Base-by-base conservation (phyloP, 2,329 filamentous ascomycete species). In the Pestalotiopsis sp. region DNA sequence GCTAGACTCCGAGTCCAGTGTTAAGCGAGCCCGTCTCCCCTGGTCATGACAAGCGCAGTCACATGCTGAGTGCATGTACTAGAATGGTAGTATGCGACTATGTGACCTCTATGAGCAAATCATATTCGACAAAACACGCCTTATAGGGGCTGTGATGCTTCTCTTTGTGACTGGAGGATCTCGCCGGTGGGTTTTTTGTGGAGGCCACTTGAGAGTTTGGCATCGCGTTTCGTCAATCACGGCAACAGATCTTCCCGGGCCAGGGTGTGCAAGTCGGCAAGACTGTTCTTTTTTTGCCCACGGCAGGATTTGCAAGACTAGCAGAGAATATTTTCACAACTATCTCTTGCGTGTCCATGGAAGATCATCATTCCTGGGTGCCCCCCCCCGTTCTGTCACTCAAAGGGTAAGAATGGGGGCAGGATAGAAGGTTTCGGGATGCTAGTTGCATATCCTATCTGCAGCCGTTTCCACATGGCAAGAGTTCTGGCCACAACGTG, bases 211-310 rank as follows among this genome's bases (percentile, higher is more conserved):
- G 62, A 3, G 25, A 58, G 64, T 59, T 66, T 66, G 60, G 64
- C 38, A 41, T 66, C 36, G 64, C 36, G 64, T 66, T 66, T 66
- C 64, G 64, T 66, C 64, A 60, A 60, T 66, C 36, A 66, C 64
- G 64, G 64, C 52, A 41, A 13, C 9, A 60, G 64, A 66, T 60
- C 52, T 41, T 60, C 64, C 64, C 64, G 64, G 23, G 23, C 63
- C 52, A 27, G 63, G 63, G 63, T 39, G 17, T 23, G 45, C 45
- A 52, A 52, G 20, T 52, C 9, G 17, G 17, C 20, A 55, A 23
- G 20, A 55, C 45, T 23, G 17, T 52, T n/a, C 45, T 9, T 20
- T 52, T n/a, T n/a, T 9, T n/a, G 45, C 45, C 57, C 57, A 60
- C 7, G 45, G 45, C 45, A 52, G n/a, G 45, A 9, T n/a, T n/a